A percentile compares a stretch with the other conserved stretches of the same genome.
These are phyloP conservation scores for Ogataea zsoltii DNA, from an alignment of 805 yeast species.

Conservation along the genomic window DNA sequence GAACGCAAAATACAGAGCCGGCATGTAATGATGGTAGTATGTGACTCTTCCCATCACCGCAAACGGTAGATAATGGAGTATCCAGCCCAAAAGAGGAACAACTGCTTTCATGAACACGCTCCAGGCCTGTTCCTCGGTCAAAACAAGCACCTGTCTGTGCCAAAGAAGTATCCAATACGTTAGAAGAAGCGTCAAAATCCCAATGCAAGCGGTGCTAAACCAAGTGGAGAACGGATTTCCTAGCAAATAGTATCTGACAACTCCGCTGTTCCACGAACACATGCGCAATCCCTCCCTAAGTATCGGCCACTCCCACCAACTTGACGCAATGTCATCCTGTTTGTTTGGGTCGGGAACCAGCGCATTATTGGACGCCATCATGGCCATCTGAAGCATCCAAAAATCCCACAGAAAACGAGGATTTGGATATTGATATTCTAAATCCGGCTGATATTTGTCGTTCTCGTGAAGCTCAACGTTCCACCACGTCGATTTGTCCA, in stretches of 20 bases:
- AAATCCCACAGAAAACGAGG: conserved; percentile 67
- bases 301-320: conserved; percentile 86
- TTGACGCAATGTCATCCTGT: conserved; percentile 67
- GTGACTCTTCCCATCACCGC: conserved; percentile 84
- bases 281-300: conserved; percentile 68
- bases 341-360: conserved; percentile 75
- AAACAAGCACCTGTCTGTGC: conserved; percentile 67
- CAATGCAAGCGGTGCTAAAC: conserved; percentile 55
- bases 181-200: conserved; percentile 41
- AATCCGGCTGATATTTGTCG: conserved; percentile 41
- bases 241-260: conserved; percentile 61
- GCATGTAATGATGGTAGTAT: conserved; percentile 82
- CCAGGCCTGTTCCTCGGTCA: conserved; percentile 29
- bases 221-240: conserved; percentile 67
- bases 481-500: conserved; percentile 76
- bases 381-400: conserved; percentile 69
- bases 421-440: conserved; percentile 41
- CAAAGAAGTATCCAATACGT: conserved; percentile 46
- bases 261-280: conserved; percentile 66
- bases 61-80: conserved; percentile 74
- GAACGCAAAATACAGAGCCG: conserved; percentile 78
- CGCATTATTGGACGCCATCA: conserved; percentile 85
- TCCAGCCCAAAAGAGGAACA: conserved; percentile 81
- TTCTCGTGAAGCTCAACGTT: conserved; percentile 72
- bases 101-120: conserved; percentile 59